Evolutionary conservation across 116 monocot species (phyloP).

Genomic region (Posidonia oceanica): DNA sequence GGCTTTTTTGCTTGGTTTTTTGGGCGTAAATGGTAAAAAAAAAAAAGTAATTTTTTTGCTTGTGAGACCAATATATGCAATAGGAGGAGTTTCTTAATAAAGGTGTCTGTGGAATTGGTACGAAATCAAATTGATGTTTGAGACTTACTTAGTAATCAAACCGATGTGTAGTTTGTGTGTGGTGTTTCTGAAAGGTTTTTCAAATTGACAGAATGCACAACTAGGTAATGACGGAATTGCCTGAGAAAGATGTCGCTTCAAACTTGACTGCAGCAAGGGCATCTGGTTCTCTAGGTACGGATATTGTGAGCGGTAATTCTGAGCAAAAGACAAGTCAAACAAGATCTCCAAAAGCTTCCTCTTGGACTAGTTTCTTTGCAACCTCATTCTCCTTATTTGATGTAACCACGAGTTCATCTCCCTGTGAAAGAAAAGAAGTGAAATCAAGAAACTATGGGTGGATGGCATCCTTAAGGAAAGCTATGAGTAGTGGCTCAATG

Average conservation of each 20-base stretch:
- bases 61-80: no score
- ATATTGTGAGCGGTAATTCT: conserved; percentile 8
- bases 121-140: no score
- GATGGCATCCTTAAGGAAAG: conserved; percentile 57
- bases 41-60: no score
- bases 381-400: conserved; percentile 61
- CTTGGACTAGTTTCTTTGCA: conserved; percentile 45
- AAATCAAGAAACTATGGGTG: conserved; percentile 58
- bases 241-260: conserved; percentile 54
- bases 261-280: conserved; percentile 36
- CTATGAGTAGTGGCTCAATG: conserved; percentile 49
- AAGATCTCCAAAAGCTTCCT: conserved; percentile 33
- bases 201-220: conserved; percentile 10
- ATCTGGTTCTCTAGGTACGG: conserved; percentile 19
- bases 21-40: no score
- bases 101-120: no score
- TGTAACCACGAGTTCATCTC: conserved; percentile 16
- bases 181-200: no score
- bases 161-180: no score
- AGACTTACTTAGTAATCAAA: no score
- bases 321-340: conserved; percentile 22
- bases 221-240: conserved; percentile 86
- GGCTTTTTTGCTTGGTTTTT: no score
- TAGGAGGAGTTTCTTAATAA: no score
- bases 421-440: conserved; percentile 25